phyloP scores from a whole-genome alignment of 2,329 filamentous ascomycete genomes.

The Verruconis gallopava region DNA sequence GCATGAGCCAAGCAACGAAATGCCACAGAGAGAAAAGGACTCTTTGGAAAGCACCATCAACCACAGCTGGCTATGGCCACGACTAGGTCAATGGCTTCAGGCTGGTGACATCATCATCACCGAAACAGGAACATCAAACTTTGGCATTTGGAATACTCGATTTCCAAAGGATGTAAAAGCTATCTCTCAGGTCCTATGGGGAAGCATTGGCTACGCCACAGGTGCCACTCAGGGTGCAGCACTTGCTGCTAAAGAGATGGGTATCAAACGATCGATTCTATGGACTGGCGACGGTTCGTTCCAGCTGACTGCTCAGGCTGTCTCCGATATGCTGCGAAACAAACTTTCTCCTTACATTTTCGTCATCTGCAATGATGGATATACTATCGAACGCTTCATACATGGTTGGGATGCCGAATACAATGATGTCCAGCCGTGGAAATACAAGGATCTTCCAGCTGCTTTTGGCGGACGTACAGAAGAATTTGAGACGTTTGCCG shows the following conservation, averaged over 20 bases:
- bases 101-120: constrained; percentile 68
- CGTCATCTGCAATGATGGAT: constrained; percentile 77
- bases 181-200: constrained; percentile 66
- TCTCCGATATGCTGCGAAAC: constrained; percentile 71
- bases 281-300: constrained; percentile 85
- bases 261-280: constrained; percentile 54
- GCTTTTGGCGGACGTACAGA: constrained; percentile 52
- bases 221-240: constrained; percentile 56
- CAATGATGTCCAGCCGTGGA: constrained; percentile 70
- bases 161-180: constrained; percentile 70
- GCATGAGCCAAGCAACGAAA: constrained; percentile 43
- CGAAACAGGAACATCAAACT: constrained; percentile 79
- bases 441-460: constrained; percentile 53
- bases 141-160: constrained; percentile 74
- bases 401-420: constrained; percentile 69
- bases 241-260: constrained; percentile 56
- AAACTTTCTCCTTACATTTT: constrained; percentile 69
- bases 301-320: constrained; percentile 72
- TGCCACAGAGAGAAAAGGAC: constrained; percentile 23
- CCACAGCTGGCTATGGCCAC: constrained; percentile 67
- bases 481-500: constrained; percentile 48
- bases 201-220: constrained; percentile 52
- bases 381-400: constrained; percentile 80
- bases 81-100: constrained; percentile 57
- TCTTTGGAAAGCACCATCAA: constrained; percentile 38